A percentile compares a stretch with the other conserved stretches of the same genome.
phyloP scores from a whole-genome alignment of 371 early-diverging fungal species.

The Zychaea mexicana region DNA sequence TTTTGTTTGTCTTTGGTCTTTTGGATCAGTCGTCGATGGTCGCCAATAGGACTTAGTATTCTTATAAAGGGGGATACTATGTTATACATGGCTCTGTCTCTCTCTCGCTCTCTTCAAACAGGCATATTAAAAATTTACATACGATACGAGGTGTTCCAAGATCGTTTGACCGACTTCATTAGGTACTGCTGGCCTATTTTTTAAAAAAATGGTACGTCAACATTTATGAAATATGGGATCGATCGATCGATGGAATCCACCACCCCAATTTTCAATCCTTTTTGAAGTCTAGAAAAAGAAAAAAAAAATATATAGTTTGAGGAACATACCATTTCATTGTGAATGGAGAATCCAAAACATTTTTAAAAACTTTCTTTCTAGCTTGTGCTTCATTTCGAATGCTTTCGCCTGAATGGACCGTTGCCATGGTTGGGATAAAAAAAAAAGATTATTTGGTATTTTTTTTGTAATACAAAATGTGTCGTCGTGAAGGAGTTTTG shows the following conservation, averaged over 20 bases:
- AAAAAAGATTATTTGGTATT: neutral
- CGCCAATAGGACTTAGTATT: conserved; percentile 27
- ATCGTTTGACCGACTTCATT: conserved; percentile 22
- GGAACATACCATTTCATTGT: conserved; percentile 33
- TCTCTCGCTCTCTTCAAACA: neutral
- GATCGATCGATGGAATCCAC: neutral
- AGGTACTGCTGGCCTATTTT: conserved; percentile 21
- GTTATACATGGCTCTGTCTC: neutral
- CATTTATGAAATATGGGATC: neutral
- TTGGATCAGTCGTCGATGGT: conserved; percentile 16
- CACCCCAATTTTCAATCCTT: no score
- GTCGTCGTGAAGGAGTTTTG: no score
- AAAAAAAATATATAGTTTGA: neutral
- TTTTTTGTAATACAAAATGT: neutral
- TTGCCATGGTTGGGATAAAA: neutral
- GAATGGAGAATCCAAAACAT: conserved; percentile 34
- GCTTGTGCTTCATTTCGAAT: conserved; percentile 17
- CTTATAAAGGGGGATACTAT: no score
- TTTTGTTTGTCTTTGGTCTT: conserved; percentile 9
- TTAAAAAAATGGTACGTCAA: neutral
- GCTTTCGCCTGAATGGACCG: conserved; percentile 8
- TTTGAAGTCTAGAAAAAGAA: no score
- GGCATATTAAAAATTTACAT: neutral
- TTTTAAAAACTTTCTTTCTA: conserved; percentile 30
- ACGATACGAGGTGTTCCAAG: conserved; percentile 26